Conservation (phyloP, 2,329 filamentous ascomycete species). For the Aphanoascus verrucosus region DNA sequence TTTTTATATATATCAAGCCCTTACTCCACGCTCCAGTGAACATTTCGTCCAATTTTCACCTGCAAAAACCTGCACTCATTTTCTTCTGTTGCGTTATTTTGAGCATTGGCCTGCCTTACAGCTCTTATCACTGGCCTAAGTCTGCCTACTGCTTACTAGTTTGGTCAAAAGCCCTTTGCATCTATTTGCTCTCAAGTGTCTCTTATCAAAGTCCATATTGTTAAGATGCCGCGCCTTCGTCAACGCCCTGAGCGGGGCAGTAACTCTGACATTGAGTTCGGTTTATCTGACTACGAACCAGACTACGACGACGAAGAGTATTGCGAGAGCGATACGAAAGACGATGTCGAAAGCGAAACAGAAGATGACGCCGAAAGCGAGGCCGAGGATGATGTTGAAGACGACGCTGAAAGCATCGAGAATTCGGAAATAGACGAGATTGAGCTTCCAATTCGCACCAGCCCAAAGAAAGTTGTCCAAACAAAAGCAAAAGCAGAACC, state of each 20-base stretch:
- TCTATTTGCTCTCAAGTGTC: not conserved
- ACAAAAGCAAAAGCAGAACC: not conserved
- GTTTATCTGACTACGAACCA: not conserved
- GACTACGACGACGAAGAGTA: not conserved
- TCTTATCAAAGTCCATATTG: not conserved
- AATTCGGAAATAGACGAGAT: not conserved
- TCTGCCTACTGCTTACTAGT: not conserved
- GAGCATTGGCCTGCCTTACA: not conserved
- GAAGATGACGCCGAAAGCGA: not conserved
- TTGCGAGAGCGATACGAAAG: not conserved
- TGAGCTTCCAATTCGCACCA: not conserved
- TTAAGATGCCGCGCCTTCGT: not conserved
- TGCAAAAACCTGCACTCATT: not conserved
- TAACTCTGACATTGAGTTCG: not conserved
- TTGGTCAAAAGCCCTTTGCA: not conserved
- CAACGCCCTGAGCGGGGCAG: not conserved
- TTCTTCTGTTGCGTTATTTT: not conserved
- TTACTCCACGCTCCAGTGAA: not conserved
- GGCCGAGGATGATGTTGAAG: not conserved
- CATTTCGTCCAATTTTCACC: not conserved
- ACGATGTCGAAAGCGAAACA: not conserved
- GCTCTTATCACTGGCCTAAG: not conserved
- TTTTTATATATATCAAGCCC: conserved; percentile 4
- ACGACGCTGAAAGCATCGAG: not conserved
- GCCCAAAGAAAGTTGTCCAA: not conserved